Evolutionary conservation across 129 eudicot genomes (phyloP).

Genomic region (Calendula officinalis): DNA sequence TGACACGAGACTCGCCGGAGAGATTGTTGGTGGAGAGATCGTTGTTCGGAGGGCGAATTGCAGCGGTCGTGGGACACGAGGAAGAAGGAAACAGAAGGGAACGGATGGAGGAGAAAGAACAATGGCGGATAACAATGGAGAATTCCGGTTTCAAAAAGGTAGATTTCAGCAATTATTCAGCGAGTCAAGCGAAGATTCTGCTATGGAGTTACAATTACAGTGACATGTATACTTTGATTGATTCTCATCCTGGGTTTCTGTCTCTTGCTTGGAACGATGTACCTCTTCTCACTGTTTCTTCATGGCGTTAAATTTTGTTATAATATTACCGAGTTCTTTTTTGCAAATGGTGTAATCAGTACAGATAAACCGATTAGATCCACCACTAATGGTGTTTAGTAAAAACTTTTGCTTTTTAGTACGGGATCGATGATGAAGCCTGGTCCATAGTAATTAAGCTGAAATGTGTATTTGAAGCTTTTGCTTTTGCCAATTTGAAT

Average conservation of each 20-base stretch:
- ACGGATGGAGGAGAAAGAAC: slow-evolving; percentile 77
- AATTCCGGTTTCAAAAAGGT: slow-evolving; percentile 66
- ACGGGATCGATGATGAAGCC: slow-evolving; percentile 27
- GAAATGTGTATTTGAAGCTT: slow-evolving; percentile 36
- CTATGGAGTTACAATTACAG: slow-evolving; percentile 91
- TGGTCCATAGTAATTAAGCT: slow-evolving; percentile 18
- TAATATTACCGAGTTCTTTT: slow-evolving; percentile 4
- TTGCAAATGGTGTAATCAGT: slow-evolving; percentile 25
- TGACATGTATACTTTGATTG: slow-evolving; percentile 48
- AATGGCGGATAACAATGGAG: slow-evolving; percentile 70
- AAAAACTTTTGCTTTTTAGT: slow-evolving; percentile 15
- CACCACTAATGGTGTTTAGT: background rate
- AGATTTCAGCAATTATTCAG: slow-evolving; percentile 69
- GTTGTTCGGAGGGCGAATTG: slow-evolving; percentile 67
- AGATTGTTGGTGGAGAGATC: slow-evolving; percentile 64
- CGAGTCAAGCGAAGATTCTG: slow-evolving; percentile 80
- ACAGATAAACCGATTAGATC: slow-evolving; percentile 15
- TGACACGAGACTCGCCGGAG: slow-evolving; percentile 64
- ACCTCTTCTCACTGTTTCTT: slow-evolving; percentile 81
- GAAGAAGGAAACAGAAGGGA: slow-evolving; percentile 51
- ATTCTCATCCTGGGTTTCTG: slow-evolving; percentile 72
- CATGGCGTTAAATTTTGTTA: slow-evolving; percentile 62
- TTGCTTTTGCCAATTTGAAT: slow-evolving; percentile 23
- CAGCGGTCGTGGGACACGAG: slow-evolving; percentile 59
- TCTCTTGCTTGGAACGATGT: slow-evolving; percentile 89